Base-by-base conservation (phyloP, 495 filamentous ascomycete genomes). In the Venustampulla echinocandica region DNA sequence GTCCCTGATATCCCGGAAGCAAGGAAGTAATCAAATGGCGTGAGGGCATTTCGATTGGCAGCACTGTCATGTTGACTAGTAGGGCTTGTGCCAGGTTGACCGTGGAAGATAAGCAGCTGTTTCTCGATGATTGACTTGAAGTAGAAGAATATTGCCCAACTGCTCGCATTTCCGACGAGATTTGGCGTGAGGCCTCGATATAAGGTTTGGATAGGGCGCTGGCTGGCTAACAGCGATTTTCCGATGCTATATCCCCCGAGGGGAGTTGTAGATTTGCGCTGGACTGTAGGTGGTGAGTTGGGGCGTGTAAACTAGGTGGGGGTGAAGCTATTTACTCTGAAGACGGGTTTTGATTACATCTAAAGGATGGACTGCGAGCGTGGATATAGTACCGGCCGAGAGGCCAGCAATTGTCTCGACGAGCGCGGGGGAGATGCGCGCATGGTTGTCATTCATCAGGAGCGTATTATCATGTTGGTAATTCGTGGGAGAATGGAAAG, bases 271-370 rank as follows among this genome's bases (percentile, higher is more conserved):
- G 28, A 52, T 56, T 45, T 46, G 59, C 46, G 48, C 27, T 58
- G 27, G 61, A 56, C 30, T 61, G 20, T 33, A 34, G 10, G 17
- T 11, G 15, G 25, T 53, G 40, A 56, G 42, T 28, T 19, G 1
- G n/a, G 5, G 42, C 28, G 27, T 37, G 15, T 1, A 19, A 23
- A 42, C 25, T n/a, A 1, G 24, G 7, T 47, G 13, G 15, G 35
- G 25, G 28, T 24, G 37, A 27, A 28, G n/a, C n/a, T n/a, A 52
- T 55, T 35, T 64, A 90, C 89, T 77, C 68, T 99, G 92, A 55
- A 99, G 78, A 47, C 92, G 83, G 30, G 89, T 96, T 69, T 99
- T 99, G 57, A 97, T 75, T 47, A 97, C 77, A 66, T 99, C 92
- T 42, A 99, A 73, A 15, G 92, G 92, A 68, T 90, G 85, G 20